Percentiles rank a stretch among this genome's conserved stretches.
phyloP scores from a whole-genome alignment of 352 stramenopile genomes.

The Globisporangium splendens region DNA sequence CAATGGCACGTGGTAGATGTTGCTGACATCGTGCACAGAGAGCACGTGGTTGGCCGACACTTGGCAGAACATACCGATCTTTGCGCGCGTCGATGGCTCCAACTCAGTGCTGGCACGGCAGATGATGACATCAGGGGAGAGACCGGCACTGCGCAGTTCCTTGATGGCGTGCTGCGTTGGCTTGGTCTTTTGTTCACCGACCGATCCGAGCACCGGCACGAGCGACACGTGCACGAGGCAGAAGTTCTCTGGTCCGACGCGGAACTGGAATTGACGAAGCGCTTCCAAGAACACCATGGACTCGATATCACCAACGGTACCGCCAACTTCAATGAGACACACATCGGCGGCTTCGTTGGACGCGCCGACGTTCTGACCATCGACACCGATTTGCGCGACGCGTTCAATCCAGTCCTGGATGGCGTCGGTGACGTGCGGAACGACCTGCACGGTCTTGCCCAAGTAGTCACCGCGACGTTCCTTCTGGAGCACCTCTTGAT shows the following conservation, averaged over 20 bases:
- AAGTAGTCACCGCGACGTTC: slow-evolving; percentile 97
- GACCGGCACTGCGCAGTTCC: slow-evolving; percentile 94
- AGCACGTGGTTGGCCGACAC: slow-evolving; percentile 94
- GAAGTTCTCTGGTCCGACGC: slow-evolving; percentile 97
- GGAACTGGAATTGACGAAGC: slow-evolving; percentile 98
- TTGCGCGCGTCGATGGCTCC: slow-evolving; percentile 90
- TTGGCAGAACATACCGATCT: slow-evolving; percentile 99
- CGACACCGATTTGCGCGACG: slow-evolving; percentile 94
- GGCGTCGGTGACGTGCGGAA: slow-evolving; percentile 94
- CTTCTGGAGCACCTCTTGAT: slow-evolving; percentile 94
- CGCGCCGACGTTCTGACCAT: slow-evolving; percentile 32
- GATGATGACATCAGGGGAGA: slow-evolving; percentile 97
- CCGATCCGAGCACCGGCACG: slow-evolving; percentile 97
- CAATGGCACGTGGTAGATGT: slow-evolving; percentile 99
- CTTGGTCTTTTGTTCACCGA: slow-evolving; percentile 99
- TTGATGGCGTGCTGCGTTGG: slow-evolving; percentile 99
- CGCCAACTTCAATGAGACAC: slow-evolving; percentile 99
- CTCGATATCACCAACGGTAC: slow-evolving; percentile 99
- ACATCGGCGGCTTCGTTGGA: slow-evolving; percentile 87
- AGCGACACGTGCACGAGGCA: slow-evolving; percentile 99
- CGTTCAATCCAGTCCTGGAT: slow-evolving; percentile 98
- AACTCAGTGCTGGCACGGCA: slow-evolving; percentile 93
- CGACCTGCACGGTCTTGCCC: slow-evolving; percentile 98
- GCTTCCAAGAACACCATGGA: slow-evolving; percentile 99
- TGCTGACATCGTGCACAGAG: slow-evolving; percentile 98